Percentiles rank a stretch among this genome's conserved stretches.
These are phyloP conservation scores for Rossbeevera mucosa DNA, from an alignment of 768 basidiomycete genomes.

Conservation along the genomic window DNA sequence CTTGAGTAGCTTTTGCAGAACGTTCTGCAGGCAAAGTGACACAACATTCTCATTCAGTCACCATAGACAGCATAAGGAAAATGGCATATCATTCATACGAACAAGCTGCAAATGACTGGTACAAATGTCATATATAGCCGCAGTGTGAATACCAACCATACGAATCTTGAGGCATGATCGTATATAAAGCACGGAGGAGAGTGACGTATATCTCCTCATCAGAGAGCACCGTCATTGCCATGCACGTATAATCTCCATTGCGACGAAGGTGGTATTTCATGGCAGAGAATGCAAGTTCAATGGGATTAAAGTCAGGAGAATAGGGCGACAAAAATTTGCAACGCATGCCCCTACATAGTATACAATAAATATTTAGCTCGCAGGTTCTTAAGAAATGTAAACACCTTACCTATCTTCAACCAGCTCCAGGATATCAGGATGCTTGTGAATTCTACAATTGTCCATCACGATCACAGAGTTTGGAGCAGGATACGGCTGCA, in stretches of 20 bases:
- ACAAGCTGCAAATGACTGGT: neutral
- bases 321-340: neutral
- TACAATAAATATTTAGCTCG: no score
- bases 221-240: neutral
- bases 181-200: neutral
- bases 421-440: neutral
- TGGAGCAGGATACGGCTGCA: neutral
- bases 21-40: no score
- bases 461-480: neutral
- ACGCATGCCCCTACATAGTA: neutral
- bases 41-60: no score
- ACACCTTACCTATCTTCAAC: neutral
- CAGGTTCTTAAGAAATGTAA: neutral
- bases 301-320: neutral
- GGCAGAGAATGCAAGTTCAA: neutral
- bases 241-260: neutral
- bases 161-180: neutral
- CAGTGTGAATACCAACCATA: neutral
- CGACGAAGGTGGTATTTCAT: neutral
- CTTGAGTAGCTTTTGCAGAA: no score
- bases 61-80: no score
- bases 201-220: neutral
- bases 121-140: neutral
- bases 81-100: neutral
- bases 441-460: neutral